Base-by-base conservation (phyloP, 73 alveolate genomes). In the Loxodes magnus region DNA sequence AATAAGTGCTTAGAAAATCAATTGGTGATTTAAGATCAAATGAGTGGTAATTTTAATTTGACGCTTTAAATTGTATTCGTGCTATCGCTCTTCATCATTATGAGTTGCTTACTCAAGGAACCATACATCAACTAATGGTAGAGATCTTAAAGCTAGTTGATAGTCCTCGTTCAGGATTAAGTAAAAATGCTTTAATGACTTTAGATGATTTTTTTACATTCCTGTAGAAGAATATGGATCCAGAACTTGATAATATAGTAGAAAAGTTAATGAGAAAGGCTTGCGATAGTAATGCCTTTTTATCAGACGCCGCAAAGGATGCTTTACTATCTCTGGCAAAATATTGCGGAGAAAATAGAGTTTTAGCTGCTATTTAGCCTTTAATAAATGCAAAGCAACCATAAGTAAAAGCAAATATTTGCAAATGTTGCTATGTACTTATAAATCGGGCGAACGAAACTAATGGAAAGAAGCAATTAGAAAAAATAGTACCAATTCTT, bases 91-190 rank as follows among this genome's bases (percentile, higher is more conserved):
- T n/a, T n/a, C 59, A 46, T 19, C 59, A 46, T 2, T 41, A 14
- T 1, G 59, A 19, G 27, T 37, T 46, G 6, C 7, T 46, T 25
- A 22, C 27, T 19, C 59, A 46, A 46, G 59, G 22, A 6, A 46
- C 59, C 39, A 14, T 46, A 1, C 59, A 46, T 2, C 22, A 46
- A 12, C 16, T 46, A 1, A 25, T 12, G 15, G 2, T 24, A 1
- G 59, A 46, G n/a, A 20, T 46, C 0, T n/a, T 46, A 46, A 46
- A 46, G 26, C 27, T 37, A 41, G 59, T 41, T 21, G 59, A 46
- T 10, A 25, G 43, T 46, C 34, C 27, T 10, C 7, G 59, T 1
- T 46, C 59, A 0, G 16, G 43, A 10, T 23, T 46, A 22, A 25
- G 35, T 9, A 46, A 46, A 46, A 46, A 46, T 2, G 59, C 59